Evolutionary conservation across 2,329 filamentous ascomycete genomes (phyloP).

Genomic region (Apiospora hydei): DNA sequence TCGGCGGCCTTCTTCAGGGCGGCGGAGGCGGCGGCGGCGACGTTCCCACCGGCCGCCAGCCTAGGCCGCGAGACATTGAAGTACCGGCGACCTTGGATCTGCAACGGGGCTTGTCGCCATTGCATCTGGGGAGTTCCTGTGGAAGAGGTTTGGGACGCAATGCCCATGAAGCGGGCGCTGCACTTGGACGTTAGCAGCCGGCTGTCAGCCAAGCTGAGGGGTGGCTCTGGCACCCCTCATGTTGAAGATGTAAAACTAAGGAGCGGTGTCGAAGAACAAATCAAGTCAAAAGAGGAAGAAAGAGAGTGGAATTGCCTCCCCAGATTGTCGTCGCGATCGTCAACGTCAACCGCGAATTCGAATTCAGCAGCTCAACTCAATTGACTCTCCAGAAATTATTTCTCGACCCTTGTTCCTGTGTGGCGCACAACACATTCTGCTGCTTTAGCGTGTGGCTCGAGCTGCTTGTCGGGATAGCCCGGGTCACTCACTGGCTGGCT

Average conservation of each 20-base stretch:
- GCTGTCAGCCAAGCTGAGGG: slow-evolving; percentile 47
- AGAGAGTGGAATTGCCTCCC: slow-evolving; percentile 17
- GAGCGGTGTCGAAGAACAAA: slow-evolving; percentile 30
- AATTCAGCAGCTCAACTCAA: not conserved
- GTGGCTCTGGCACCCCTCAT: slow-evolving; percentile 51
- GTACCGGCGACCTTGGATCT: slow-evolving; percentile 45
- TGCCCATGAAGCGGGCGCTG: slow-evolving; percentile 43
- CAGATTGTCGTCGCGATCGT: slow-evolving; percentile 8
- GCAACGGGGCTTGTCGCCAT: slow-evolving; percentile 42
- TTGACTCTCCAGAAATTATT: slow-evolving; percentile 20
- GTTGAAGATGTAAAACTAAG: slow-evolving; percentile 29
- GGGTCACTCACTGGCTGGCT: not conserved
- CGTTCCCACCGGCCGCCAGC: slow-evolving; percentile 40
- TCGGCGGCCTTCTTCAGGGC: slow-evolving; percentile 60
- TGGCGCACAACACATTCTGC: not conserved
- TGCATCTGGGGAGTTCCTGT: slow-evolving; percentile 39
- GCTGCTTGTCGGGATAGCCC: not conserved
- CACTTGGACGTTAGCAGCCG: slow-evolving; percentile 44
- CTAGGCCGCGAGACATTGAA: slow-evolving; percentile 48
- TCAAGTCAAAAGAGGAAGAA: slow-evolving; percentile 27
- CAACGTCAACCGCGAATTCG: not conserved
- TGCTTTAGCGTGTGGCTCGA: slow-evolving; percentile 14
- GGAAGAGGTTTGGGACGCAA: slow-evolving; percentile 36
- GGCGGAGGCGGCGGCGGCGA: slow-evolving; percentile 42
- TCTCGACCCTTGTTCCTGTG: slow-evolving; percentile 12